Evolutionary conservation across 345 rosid genomes (phyloP), one percentile per base, ranked within the genome.

Genomic region (Syzygium oleosum): DNA sequence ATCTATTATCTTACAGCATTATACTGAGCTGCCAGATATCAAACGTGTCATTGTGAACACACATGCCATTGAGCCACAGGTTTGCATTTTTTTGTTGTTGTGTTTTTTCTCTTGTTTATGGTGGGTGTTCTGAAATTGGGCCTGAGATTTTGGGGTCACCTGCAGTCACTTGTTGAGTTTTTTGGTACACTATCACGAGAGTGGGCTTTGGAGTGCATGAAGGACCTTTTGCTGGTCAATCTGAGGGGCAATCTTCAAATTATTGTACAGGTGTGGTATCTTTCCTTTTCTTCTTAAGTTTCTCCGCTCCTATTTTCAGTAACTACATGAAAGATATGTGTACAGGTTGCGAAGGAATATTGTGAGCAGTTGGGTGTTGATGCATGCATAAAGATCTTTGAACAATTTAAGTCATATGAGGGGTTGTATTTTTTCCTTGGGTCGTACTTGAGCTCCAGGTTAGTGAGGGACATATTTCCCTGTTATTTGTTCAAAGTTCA

Each of bases 61-160:
- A 51, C 99, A 97, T 95, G 99, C 98, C 54, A 97, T 97, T 87
- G 99, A 97, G 95, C 99, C 98, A 83, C 99, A 96, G 99, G 99
- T 87, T 73, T 38, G 29, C 78, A 51, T 49, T 61, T 94, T 90
- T 87, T 55, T 85, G 7, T 54, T 85, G 56, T 54, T 29, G 34
- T 90, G 61, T 79, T 77, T 88, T 41, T 54, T 85, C 53, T 55
- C 84, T 65, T 86, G 68, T 21, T 79, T 87, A 85, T 73, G 51
- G 16, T 77, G 83, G 86, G 46, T 43, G 68, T 38, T 84, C 22
- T 29, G 87, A 51, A 19, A 85, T 34, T 85, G 41, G 43, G 19
- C 43, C 59, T 85, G 63, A 52, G 84, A 90, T 91, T 63, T 85
- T 90, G 61, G 77, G 77, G 25, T 80, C 87, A 77, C 54, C 85